Evolutionary conservation across 768 basidiomycete genomes (phyloP).

Genomic region (Boletus barrowsii): DNA sequence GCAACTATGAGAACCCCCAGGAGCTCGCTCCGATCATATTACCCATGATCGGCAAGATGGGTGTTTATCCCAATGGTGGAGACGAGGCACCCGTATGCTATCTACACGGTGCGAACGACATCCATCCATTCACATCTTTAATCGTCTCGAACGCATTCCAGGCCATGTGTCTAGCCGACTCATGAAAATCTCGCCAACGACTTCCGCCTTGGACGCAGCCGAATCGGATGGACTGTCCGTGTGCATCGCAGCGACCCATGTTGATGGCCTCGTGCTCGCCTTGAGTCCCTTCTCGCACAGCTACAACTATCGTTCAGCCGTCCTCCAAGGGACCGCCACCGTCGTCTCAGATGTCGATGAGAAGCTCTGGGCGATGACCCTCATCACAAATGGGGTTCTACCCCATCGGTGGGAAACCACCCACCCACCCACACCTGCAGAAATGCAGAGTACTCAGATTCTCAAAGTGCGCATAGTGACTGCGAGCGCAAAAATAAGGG

Average conservation of each 20-base stretch:
- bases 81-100: constrained; percentile 17
- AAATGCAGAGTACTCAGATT: constrained; percentile 23
- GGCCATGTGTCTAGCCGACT: constrained; percentile 25
- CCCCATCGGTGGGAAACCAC: constrained; percentile 22
- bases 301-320: constrained; percentile 26
- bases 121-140: neutral
- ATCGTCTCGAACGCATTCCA: neutral
- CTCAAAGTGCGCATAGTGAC: constrained; percentile 22
- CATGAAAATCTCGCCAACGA: constrained; percentile 20
- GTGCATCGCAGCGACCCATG: constrained; percentile 24
- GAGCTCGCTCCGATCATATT: constrained; percentile 20
- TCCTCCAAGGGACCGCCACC: constrained; percentile 19
- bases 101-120: constrained; percentile 18
- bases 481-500: constrained; percentile 24
- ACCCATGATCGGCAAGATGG: constrained; percentile 27
- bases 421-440: constrained; percentile 16
- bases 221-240: constrained; percentile 12
- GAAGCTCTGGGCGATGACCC: constrained; percentile 24
- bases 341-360: constrained; percentile 17
- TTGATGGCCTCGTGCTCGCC: constrained; percentile 24
- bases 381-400: constrained; percentile 22
- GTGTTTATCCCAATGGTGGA: constrained; percentile 8
- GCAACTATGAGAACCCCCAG: constrained; percentile 5
- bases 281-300: constrained; percentile 25
- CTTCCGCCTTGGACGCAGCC: neutral